These are phyloP conservation scores for Poteriospumella lacustris DNA, from an alignment of 108 stramenopile genomes.

Conservation along the genomic window DNA sequence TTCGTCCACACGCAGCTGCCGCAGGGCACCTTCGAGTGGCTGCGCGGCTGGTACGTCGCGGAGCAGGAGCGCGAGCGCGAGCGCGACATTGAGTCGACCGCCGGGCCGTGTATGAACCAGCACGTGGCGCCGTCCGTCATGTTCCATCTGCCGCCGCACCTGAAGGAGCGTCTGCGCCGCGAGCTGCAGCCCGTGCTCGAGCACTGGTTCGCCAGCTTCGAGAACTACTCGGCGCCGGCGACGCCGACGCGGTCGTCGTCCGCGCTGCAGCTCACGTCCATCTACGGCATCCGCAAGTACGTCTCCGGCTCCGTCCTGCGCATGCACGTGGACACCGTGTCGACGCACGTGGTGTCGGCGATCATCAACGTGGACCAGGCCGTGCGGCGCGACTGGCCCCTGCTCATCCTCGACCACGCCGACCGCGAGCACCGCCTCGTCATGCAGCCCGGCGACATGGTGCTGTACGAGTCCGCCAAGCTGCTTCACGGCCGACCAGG, in stretches of 20 bases:
- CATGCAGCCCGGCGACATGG: conserved; percentile 66
- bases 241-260: too few relatives aligned
- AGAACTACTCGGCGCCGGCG: too few relatives aligned
- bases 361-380: conserved; percentile 77
- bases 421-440: conserved; percentile 52
- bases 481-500: conserved; percentile 70
- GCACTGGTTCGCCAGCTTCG: background rate
- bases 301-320: conserved; percentile 61
- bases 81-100: background rate
- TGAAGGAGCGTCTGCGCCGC: background rate
- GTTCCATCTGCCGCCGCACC: background rate
- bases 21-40: background rate
- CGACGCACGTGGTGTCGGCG: conserved; percentile 69
- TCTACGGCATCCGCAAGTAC: conserved; percentile 47
- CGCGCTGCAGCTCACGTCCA: background rate
- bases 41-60: background rate
- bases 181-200: background rate
- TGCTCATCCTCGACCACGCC: conserved; percentile 47
- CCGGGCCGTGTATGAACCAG: conserved; percentile 22
- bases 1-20: background rate
- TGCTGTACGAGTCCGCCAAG: conserved; percentile 75
- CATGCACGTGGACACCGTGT: conserved; percentile 81
- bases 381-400: conserved; percentile 67
- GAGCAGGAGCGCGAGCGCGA: background rate
- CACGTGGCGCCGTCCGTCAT: background rate